These are phyloP conservation scores for Pisolithus marmoratus DNA, from an alignment of 768 basidiomycete species.

Conservation along the genomic window DNA sequence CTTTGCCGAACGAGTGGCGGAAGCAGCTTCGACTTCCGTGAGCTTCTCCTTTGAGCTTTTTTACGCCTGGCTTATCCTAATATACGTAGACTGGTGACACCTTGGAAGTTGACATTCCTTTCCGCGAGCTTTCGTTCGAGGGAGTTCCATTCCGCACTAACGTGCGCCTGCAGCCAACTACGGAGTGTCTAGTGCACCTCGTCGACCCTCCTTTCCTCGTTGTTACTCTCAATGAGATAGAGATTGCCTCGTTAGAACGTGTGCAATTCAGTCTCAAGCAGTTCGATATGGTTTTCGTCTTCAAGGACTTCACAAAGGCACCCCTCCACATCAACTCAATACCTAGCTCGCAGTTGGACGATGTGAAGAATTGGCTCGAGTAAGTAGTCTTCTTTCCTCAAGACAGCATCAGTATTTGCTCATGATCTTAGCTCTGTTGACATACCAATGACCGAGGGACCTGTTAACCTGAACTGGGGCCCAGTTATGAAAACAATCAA, in stretches of 20 bases:
- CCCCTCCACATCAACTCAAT: conserved; percentile 98
- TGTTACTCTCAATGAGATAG: conserved; percentile 89
- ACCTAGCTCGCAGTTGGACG: conserved; percentile 83
- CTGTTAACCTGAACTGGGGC: conserved; percentile 96
- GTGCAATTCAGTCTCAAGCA: conserved; percentile 95
- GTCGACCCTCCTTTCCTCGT: conserved; percentile 96
- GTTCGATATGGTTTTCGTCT: conserved; percentile 95
- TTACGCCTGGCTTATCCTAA: conserved; percentile 1
- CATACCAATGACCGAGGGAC: conserved; percentile 91
- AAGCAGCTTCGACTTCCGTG: conserved; percentile 74
- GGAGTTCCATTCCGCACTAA: conserved; percentile 96
- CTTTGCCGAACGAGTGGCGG: conserved; percentile 89
- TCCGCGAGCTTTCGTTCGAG: conserved; percentile 93
- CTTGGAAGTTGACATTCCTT: conserved; percentile 92
- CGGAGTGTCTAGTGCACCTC: conserved; percentile 93
- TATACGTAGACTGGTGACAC: conserved; percentile 63
- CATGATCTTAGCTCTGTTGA: conserved; percentile 75
- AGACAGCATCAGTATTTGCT: neutral
- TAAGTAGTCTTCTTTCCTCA: conserved; percentile 35
- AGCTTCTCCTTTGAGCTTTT: conserved; percentile 21
- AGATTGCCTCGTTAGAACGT: conserved; percentile 94
- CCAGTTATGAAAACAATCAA: conserved; percentile 99
- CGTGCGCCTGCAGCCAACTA: conserved; percentile 91
- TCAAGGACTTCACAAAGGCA: conserved; percentile 90
- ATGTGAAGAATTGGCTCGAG: conserved; percentile 99